Percentiles rank a stretch among this genome's conserved stretches.
These are phyloP conservation scores for Xanthoparmelia taractica DNA, from an alignment of 495 filamentous ascomycete genomes.

Conservation along the genomic window DNA sequence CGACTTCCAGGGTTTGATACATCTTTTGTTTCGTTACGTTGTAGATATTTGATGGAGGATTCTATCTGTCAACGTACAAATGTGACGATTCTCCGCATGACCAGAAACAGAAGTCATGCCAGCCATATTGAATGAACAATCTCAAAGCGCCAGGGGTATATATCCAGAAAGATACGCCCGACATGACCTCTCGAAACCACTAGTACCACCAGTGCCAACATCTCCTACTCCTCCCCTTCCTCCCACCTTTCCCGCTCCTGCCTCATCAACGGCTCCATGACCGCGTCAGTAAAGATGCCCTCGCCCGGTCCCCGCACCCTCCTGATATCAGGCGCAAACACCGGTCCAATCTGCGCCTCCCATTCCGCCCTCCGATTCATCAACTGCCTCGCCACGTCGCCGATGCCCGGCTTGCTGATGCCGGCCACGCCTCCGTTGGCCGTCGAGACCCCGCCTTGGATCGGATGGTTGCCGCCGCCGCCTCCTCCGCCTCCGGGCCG, in stretches of 20 bases:
- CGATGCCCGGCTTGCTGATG: constrained; percentile 69
- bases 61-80: too few species aligned
- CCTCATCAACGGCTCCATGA: constrained; percentile 52
- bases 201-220: too few species aligned
- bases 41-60: too few species aligned
- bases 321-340: constrained; percentile 70
- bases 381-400: constrained; percentile 76
- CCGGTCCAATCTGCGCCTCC: constrained; percentile 77
- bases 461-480: constrained; percentile 44
- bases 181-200: background rate
- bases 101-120: background rate
- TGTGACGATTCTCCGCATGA: background rate
- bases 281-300: constrained; percentile 56
- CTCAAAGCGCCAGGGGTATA: background rate
- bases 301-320: constrained; percentile 47
- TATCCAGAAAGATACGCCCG: background rate
- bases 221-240: constrained; percentile 34
- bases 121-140: background rate
- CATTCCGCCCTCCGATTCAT: constrained; percentile 85
- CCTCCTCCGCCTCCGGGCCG: constrained; percentile 56
- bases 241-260: constrained; percentile 70
- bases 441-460: constrained; percentile 27
- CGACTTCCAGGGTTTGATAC: too few species aligned
- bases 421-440: constrained; percentile 44
- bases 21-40: too few species aligned